Evolutionary conservation across 371 early-diverging fungal genomes (phyloP), one percentile per base, ranked within the genome.

Genomic region (Dinochytrium kinnereticum): DNA sequence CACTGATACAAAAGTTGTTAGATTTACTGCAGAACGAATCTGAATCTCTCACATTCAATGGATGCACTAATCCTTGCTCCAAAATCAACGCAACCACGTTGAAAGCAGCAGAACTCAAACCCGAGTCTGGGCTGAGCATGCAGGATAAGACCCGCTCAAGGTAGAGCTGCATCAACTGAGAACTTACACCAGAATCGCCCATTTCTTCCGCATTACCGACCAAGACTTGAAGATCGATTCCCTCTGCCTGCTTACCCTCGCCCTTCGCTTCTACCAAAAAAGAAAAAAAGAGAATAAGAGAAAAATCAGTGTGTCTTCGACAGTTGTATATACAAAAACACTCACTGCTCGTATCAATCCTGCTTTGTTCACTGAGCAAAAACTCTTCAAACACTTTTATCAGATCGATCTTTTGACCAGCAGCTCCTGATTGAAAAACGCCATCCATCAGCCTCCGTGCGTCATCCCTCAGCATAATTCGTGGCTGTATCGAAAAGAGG

Each of bases 51-150:
- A 90, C 90, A 65, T 91, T 76, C 1, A 93, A 86, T 28, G 98
- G 97, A 80, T 95, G 96, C 1, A 91, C 95, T 17, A 95, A 83
- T 0, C 96, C 96, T 73, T 95, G 95, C 65, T 92, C 89, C 24
- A 95, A 77, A 31, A 94, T 90, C 1, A 91, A 80, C 1, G 86
- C 80, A 0, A 96, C 82, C 0, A 94, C 91, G 64, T 95, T 94
- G 73, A 96, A 92, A 0, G 94, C 92, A 1, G 87, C 81, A 30
- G 80, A 80, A 24, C 90, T 86, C 19, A 93, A 76, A 19, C 76
- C 67, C 2, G 67, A 66, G 26, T 87, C 83, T 21, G 73, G 68
- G 24, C 75, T 71, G 39, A 95, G 81, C 24, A 92, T 86, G 53
- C 91, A 91, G n/a, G 85, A 79, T 13, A 95, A 80, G 24, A 96